Conservation (phyloP, 805 yeast species). For the Saccharomycopsis schoenii region DNA sequence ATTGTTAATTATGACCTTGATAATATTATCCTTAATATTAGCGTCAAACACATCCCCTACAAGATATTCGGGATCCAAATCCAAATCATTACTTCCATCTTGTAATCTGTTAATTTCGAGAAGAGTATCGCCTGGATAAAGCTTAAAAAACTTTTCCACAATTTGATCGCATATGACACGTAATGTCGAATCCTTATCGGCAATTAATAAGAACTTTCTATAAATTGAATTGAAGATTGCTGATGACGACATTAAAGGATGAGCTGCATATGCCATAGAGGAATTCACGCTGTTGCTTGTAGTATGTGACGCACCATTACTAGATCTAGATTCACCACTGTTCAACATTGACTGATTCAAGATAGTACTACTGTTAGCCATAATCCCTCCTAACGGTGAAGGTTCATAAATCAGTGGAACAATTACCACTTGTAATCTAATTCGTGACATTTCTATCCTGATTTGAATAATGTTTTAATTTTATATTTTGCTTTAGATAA, state of each 20-base stretch:
- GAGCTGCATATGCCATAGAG: neutral
- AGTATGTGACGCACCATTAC: neutral
- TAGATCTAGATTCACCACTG: neutral
- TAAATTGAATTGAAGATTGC: neutral
- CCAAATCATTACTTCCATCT: slow-evolving; percentile 29
- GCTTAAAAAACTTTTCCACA: slow-evolving; percentile 25
- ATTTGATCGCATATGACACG: slow-evolving; percentile 27
- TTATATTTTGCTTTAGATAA: neutral
- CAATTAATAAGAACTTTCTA: slow-evolving; percentile 32
- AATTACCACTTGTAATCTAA: neutral
- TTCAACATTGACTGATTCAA: neutral
- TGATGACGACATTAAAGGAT: neutral
- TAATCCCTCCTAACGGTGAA: neutral
- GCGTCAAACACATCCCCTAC: slow-evolving; percentile 30
- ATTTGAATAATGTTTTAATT: no score
- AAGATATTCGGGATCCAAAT: slow-evolving; percentile 35
- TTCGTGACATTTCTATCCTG: neutral
- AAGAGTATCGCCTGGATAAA: slow-evolving; percentile 31
- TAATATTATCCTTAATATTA: neutral
- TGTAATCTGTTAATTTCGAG: slow-evolving; percentile 31
- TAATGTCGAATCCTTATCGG: slow-evolving; percentile 24
- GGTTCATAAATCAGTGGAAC: neutral
- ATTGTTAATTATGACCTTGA: slow-evolving; percentile 16
- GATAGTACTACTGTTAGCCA: neutral
- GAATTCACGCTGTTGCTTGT: neutral